phyloP scores from a whole-genome alignment of 106 monocot species.

The Dioscorea dumetorum region DNA sequence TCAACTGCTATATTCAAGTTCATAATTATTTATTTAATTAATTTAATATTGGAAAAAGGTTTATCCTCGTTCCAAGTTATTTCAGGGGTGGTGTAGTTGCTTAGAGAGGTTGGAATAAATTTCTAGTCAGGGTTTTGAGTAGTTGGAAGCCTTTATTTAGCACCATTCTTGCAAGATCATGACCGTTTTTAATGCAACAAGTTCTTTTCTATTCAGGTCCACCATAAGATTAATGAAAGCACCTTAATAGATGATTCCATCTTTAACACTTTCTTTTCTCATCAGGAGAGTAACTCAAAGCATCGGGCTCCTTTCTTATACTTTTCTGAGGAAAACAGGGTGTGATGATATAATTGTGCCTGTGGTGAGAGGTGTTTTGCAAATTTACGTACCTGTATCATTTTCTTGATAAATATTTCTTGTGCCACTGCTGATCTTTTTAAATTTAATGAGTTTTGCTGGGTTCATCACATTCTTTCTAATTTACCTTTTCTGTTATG shows the following conservation, averaged over 20 bases:
- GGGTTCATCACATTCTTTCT: background rate
- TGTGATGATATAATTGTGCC: conserved; percentile 85
- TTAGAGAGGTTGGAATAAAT: no score
- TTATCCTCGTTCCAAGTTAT: no score
- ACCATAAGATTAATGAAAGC: no score
- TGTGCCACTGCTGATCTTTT: background rate
- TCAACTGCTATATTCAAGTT: no score
- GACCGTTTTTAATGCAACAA: no score
- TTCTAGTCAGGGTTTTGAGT: no score
- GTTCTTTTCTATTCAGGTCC: no score
- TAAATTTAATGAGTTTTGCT: background rate
- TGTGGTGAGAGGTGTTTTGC: conserved; percentile 34
- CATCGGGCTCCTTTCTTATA: conserved; percentile 90
- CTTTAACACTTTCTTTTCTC: conserved; percentile 5
- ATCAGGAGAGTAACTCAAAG: conserved; percentile 59
- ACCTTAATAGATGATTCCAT: background rate
- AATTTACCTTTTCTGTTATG: background rate
- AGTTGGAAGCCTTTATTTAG: no score
- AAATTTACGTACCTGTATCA: background rate
- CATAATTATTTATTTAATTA: no score
- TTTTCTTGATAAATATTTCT: background rate
- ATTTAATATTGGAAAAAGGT: no score
- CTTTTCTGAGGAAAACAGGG: conserved; percentile 65
- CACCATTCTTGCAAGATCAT: no score
- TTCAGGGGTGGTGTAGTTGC: no score